These are phyloP conservation scores for Syzygium jambos DNA, from an alignment of 345 rosid genomes.

Conservation along the genomic window DNA sequence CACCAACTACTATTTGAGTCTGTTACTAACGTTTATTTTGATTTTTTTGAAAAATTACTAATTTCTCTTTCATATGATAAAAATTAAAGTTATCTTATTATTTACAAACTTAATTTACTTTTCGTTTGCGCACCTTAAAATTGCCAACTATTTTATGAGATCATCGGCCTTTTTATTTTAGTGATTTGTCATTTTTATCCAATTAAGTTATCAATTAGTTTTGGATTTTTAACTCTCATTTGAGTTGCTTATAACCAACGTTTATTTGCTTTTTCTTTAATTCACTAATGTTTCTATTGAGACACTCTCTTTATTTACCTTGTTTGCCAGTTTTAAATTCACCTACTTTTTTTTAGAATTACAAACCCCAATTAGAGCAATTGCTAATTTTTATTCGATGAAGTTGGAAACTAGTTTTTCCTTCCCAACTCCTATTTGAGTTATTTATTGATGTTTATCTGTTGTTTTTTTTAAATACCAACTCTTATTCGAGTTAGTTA, in stretches of 20 bases:
- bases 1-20: not conserved
- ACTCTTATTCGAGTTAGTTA: not conserved
- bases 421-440: not conserved
- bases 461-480: not conserved
- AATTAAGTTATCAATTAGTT: not conserved
- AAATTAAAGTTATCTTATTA: not conserved
- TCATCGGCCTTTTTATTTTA: not conserved
- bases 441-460: not conserved
- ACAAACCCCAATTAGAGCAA: not conserved
- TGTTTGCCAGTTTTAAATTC: not conserved
- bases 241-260: not conserved
- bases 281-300: not conserved
- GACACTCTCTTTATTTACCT: not conserved
- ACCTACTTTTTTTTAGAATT: not conserved
- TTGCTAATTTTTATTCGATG: not conserved
- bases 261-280: not conserved
- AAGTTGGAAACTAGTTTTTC: not conserved
- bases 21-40: not conserved
- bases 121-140: not conserved
- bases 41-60: not conserved
- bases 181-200: not conserved
- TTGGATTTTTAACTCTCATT: not conserved
- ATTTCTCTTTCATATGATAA: not conserved
- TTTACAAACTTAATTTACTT: not conserved
- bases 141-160: not conserved